These are phyloP conservation scores for Osmanthus fragrans DNA, from an alignment of 257 asterid genomes.

Conservation along the genomic window DNA sequence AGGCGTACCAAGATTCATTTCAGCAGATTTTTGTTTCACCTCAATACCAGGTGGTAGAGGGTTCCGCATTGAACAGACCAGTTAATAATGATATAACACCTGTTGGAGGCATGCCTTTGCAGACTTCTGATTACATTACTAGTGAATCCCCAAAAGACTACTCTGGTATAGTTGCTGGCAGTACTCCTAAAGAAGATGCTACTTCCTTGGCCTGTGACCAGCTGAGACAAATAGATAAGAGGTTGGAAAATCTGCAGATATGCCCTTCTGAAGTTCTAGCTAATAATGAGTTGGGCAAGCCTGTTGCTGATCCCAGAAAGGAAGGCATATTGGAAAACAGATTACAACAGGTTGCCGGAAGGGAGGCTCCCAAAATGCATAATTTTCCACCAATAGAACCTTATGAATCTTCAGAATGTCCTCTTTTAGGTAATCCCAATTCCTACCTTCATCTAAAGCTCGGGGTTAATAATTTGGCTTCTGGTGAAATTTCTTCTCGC, in stretches of 20 bases:
- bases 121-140: constrained; percentile 39
- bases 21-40: constrained; percentile 50
- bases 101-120: constrained; percentile 42
- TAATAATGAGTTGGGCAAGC: constrained; percentile 38
- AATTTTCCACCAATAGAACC: constrained; percentile 42
- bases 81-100: constrained; percentile 41
- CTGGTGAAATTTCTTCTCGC: constrained; percentile 32
- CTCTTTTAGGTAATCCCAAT: constrained; percentile 40
- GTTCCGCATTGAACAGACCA: constrained; percentile 39
- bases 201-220: constrained; percentile 47
- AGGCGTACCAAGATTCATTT: constrained; percentile 41
- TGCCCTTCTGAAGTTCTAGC: constrained; percentile 53
- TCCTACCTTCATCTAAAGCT: constrained; percentile 29
- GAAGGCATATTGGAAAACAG: constrained; percentile 36
- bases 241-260: constrained; percentile 65
- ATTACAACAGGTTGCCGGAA: constrained; percentile 33
- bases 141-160: constrained; percentile 58
- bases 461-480: constrained; percentile 35
- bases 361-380: constrained; percentile 31
- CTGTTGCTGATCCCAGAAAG: constrained; percentile 35
- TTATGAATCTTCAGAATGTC: constrained; percentile 40
- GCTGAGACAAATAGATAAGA: constrained; percentile 60
- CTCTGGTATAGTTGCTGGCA: constrained; percentile 42
- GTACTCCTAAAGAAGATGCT: constrained; percentile 52
- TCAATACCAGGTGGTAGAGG: constrained; percentile 59